A percentile compares a stretch with the other conserved stretches of the same genome.
These are phyloP conservation scores for Talaromyces sp. DNA, from an alignment of 2,329 filamentous ascomycete species.

Conservation along the genomic window DNA sequence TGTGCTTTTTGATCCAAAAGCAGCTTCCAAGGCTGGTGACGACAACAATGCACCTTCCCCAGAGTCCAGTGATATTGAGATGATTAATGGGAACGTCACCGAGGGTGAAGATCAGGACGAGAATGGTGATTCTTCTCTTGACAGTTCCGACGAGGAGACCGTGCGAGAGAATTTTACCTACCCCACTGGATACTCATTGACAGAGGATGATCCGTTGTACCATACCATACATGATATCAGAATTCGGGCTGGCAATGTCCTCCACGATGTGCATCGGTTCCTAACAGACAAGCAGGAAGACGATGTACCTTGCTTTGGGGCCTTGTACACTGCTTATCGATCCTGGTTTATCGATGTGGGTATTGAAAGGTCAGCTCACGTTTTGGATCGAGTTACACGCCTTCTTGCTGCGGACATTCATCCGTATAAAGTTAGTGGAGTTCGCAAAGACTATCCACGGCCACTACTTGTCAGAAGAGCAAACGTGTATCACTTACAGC, in stretches of 20 bases:
- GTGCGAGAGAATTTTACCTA: slow-evolving; percentile 84
- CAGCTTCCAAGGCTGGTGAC: slow-evolving; percentile 53
- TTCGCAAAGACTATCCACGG: slow-evolving; percentile 87
- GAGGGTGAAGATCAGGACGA: slow-evolving; percentile 21
- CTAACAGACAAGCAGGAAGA: slow-evolving; percentile 81
- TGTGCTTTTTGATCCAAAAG: slow-evolving; percentile 76
- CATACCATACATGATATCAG: slow-evolving; percentile 72
- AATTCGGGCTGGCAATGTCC: slow-evolving; percentile 69
- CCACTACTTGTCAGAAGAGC: slow-evolving; percentile 88
- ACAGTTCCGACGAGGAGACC: slow-evolving; percentile 53
- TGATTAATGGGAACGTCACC: slow-evolving; percentile 32
- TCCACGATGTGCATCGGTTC: slow-evolving; percentile 82
- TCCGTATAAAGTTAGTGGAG: slow-evolving; percentile 88
- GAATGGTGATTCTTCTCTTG: slow-evolving; percentile 46
- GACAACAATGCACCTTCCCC: slow-evolving; percentile 41
- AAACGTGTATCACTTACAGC: slow-evolving; percentile 88
- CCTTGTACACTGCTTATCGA: slow-evolving; percentile 84
- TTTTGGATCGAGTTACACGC: slow-evolving; percentile 78
- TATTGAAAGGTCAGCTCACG: slow-evolving; percentile 90
- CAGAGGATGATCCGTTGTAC: slow-evolving; percentile 61
- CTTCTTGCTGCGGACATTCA: slow-evolving; percentile 82
- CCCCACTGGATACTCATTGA: slow-evolving; percentile 76
- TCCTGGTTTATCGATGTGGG: slow-evolving; percentile 98
- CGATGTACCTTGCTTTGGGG: slow-evolving; percentile 91
- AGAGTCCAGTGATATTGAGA: slow-evolving; percentile 39